phyloP scores from a whole-genome alignment of 768 basidiomycete species.

The Xanthoconium stramineum region DNA sequence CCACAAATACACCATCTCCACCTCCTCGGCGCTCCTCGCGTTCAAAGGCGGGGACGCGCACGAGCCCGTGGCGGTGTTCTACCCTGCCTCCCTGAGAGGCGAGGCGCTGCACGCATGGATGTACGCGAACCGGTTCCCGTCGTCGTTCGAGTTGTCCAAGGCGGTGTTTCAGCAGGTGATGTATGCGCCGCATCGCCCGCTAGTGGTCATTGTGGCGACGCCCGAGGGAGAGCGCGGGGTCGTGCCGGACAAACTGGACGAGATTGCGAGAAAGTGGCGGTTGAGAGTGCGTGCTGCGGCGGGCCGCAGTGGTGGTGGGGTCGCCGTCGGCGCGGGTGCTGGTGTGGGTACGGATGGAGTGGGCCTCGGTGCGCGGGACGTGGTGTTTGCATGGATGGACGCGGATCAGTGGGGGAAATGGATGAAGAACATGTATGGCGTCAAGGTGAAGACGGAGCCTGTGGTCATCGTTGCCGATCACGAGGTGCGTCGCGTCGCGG shows the following conservation, averaged over 20 bases:
- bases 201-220: conserved; percentile 73
- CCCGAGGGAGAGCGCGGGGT: conserved; percentile 34
- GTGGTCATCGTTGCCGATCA: conserved; percentile 79
- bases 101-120: conserved; percentile 51
- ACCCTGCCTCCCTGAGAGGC: conserved; percentile 4
- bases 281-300: conserved; percentile 7
- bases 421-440: conserved; percentile 90
- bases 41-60: conserved; percentile 56
- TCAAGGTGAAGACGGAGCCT: conserved; percentile 35
- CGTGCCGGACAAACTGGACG: conserved; percentile 46
- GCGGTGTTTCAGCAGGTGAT: conserved; percentile 84
- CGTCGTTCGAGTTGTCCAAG: conserved; percentile 67
- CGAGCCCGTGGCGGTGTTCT: conserved; percentile 45
- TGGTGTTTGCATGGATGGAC: conserved; percentile 92
- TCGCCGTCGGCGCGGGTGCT: conserved; percentile 16
- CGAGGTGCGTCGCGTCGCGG: conserved; percentile 20
- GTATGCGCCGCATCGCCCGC: conserved; percentile 70
- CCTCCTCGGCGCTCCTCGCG: conserved; percentile 65
- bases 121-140: conserved; percentile 66
- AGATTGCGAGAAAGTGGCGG: conserved; percentile 62
- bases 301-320: neutral
- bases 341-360: neutral
- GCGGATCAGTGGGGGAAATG: conserved; percentile 78
- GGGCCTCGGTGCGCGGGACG: conserved; percentile 38
- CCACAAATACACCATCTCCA: conserved; percentile 24